Base-by-base conservation (phyloP, 1,284 basidiomycete species). In the Sporisorium sorghi region DNA sequence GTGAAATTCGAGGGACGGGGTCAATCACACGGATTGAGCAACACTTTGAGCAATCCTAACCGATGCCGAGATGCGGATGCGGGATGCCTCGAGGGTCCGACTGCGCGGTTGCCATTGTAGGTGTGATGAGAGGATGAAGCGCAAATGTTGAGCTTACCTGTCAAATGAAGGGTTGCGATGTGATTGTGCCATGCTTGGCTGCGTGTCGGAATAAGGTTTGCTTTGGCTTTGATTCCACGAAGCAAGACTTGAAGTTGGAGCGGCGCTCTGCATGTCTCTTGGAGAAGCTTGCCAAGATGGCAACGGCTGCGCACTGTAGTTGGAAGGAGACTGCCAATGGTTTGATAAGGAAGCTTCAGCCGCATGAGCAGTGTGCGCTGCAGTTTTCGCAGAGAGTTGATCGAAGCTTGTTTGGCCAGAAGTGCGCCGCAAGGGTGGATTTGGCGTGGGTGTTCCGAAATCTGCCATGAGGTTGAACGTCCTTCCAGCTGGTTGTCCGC, bases 401-500 rank as follows among this genome's bases (percentile, higher is more conserved):
- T 50, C 26, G 23, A 35, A n/a, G n/a, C 39, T 21, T 9, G 21
- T 43, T 19, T 62, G 66, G 46, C n/a, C 39, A 42, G 60, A 59
- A 14, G 48, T n/a, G 17, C 52, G 60, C 19, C 48, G 67, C 19
- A 43, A 21, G 10, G 60, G 52, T 43, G 60, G 33, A 12, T 57
- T 59, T 11, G 63, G 69, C 6, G 63, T 67, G 19, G 63, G 63
- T 17, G 63, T 59, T 42, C 56, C 69, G 30, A 73, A 59, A 15
- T 64, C 69, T 9, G 69, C 59, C 63, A 73, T 63, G 17, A 73
- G 57, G 23, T 73, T 62, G 39, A 73, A 73, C 0, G 69, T 73
- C 28, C 58, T 57, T 17, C 63, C 69, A 3, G 28, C 23, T 3
- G 55, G 39, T 23, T 51, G 51, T 17, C 42, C 52, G 19, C 63